A percentile compares a stretch with the other conserved stretches of the same genome.
Conservation (phyloP, 2,329 filamentous ascomycete genomes). For the Xylaria sp. region DNA sequence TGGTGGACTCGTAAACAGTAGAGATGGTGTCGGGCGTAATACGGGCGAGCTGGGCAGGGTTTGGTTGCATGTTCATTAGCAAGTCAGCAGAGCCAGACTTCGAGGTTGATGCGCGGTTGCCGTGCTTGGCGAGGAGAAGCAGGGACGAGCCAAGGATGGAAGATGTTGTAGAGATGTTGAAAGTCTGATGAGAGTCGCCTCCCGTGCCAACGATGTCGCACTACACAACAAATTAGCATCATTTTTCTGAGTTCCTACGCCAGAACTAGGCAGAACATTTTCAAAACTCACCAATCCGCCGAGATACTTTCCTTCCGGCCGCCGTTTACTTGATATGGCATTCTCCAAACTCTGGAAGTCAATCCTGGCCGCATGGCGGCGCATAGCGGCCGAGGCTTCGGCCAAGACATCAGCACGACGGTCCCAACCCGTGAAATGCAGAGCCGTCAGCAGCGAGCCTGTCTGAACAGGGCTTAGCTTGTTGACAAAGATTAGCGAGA, state of each 20-base stretch:
- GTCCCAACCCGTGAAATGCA: slow-evolving; percentile 92
- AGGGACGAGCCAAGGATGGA: slow-evolving; percentile 90
- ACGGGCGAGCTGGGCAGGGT: slow-evolving; percentile 76
- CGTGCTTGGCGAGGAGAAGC: slow-evolving; percentile 91
- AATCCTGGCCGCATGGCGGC: slow-evolving; percentile 77
- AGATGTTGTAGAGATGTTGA: slow-evolving; percentile 96
- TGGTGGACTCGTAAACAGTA: slow-evolving; percentile 78
- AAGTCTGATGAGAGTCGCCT: slow-evolving; percentile 95
- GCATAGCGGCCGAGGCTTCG: slow-evolving; percentile 85
- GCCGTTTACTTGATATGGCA: slow-evolving; percentile 68
- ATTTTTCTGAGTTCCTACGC: background rate
- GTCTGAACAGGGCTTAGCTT: slow-evolving; percentile 88
- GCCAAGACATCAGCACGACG: slow-evolving; percentile 85
- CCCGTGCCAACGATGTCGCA: slow-evolving; percentile 98
- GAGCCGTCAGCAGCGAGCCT: slow-evolving; percentile 84
- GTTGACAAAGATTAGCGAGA: slow-evolving; percentile 92
- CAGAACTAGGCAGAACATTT: too few relatives aligned
- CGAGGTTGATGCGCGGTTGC: slow-evolving; percentile 93
- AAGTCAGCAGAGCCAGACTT: slow-evolving; percentile 96
- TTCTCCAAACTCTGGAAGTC: slow-evolving; percentile 70
- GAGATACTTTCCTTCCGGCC: slow-evolving; percentile 76
- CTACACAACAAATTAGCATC: slow-evolving; percentile 46
- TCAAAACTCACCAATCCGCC: slow-evolving; percentile 79
- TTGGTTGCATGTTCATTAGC: slow-evolving; percentile 77
- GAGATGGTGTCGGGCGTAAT: slow-evolving; percentile 77